Evolutionary conservation across 495 filamentous ascomycete genomes (phyloP).

Genomic region (Glutinoglossum americanum): DNA sequence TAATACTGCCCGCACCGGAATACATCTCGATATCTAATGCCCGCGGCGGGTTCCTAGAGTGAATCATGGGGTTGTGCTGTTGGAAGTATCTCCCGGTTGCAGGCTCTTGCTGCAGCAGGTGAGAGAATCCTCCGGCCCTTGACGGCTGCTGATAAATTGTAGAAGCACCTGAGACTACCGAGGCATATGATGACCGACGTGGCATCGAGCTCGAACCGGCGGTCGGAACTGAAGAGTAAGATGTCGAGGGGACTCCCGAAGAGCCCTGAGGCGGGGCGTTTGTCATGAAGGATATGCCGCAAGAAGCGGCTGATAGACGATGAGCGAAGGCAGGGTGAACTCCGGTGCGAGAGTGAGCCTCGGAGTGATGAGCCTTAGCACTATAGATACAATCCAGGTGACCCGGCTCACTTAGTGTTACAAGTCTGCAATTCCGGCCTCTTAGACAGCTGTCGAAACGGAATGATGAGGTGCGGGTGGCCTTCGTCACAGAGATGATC

Average conservation of each 20-base stretch:
- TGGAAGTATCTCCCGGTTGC: constrained; percentile 3
- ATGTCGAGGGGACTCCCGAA: background rate
- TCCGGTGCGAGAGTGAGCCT: background rate
- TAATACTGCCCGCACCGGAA: constrained; percentile 7
- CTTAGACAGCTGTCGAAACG: background rate
- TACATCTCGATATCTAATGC: constrained; percentile 18
- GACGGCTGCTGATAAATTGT: constrained; percentile 22
- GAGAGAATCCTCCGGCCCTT: constrained; percentile 34
- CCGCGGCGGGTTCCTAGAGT: constrained; percentile 18
- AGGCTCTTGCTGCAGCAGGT: constrained; percentile 27
- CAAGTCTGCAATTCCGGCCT: background rate
- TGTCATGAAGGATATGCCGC: constrained; percentile 2
- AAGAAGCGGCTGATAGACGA: background rate
- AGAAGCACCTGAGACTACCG: constrained; percentile 51
- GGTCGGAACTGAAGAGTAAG: constrained; percentile 1
- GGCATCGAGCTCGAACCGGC: constrained; percentile 2
- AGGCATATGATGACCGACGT: constrained; percentile 45
- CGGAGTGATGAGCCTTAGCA: background rate
- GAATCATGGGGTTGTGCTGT: background rate
- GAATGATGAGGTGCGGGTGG: background rate
- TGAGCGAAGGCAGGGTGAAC: background rate
- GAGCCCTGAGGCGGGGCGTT: constrained; percentile 3
- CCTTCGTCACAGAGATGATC: background rate
- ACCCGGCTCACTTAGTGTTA: background rate
- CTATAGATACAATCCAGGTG: background rate